Base-by-base conservation (phyloP, 345 rosid genomes). In the Brassica carinata region DNA sequence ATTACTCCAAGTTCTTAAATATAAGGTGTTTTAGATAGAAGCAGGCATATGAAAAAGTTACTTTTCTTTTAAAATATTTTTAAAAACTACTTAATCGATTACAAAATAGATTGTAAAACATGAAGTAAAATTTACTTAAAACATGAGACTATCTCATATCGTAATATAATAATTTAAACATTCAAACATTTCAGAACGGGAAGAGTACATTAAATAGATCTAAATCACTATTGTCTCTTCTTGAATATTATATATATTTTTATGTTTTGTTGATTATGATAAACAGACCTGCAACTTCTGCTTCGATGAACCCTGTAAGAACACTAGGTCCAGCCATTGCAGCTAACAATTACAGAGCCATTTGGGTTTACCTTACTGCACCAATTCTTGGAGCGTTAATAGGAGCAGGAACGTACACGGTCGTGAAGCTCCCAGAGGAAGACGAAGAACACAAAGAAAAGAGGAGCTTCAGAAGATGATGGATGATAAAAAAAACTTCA, bases 241-340 rank as follows among this genome's bases (percentile, higher is more conserved):
- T 18, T 5, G 31, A 29, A 29, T 2, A 6, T 5, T n/a, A 1
- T 7, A 51, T 51, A 51, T 4, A 23, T 61, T 43, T 6, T 9
- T 7, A 8, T 43, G 5, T 70, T 2, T 48, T 38, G 4, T 2
- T 59, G 43, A 29, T 31, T 18, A 62, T 61, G 27, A 57, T 71
- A n/a, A 71, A 75, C 92, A 92, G 95, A 71, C 87, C 90, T 8
- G 65, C 89, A 69, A 91, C 97, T 14, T 91, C 95, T 10, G 98
- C 89, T 61, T 91, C 95, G 2, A 91, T 94, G 98, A 94, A 94
- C 78, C 98, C 97, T 3, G 97, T 84, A 26, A 86, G 97, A 85
- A 94, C 97, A 61, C 53, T 90, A 55, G 97, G 97, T 10, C 98
- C 98, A 40, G 98, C 97, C 4, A 75, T 92, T 64, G 97, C 95